These are phyloP conservation scores for Blepharisma undulans DNA, from an alignment of 169 alveolate genomes.

Conservation along the genomic window DNA sequence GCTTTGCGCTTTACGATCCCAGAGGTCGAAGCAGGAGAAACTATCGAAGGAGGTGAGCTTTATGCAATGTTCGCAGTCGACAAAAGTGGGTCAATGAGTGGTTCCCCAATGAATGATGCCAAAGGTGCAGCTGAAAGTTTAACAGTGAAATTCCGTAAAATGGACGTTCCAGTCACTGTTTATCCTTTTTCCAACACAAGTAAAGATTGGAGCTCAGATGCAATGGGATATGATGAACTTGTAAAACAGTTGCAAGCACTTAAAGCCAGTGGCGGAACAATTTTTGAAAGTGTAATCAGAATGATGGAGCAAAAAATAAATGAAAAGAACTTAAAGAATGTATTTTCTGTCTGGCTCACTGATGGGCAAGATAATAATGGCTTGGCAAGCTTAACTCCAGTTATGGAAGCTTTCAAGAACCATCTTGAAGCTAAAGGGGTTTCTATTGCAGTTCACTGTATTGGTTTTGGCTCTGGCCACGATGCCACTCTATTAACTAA, in stretches of 20 bases:
- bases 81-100: constrained; percentile 40
- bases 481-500: constrained; percentile 33
- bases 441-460: constrained; percentile 17
- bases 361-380: constrained; percentile 28
- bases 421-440: not conserved
- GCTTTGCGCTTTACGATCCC: constrained; percentile 12
- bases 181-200: not conserved
- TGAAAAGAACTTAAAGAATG: constrained; percentile 13
- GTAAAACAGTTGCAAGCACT: not conserved
- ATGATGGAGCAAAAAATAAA: not conserved
- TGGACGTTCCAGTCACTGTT: constrained; percentile 31
- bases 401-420: not conserved
- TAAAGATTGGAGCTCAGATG: not conserved
- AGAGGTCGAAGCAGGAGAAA: not conserved
- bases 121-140: constrained; percentile 18
- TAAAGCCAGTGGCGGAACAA: constrained; percentile 31
- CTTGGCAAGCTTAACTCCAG: not conserved
- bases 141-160: not conserved
- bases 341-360: constrained; percentile 31
- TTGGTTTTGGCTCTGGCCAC: constrained; percentile 12
- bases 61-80: constrained; percentile 33
- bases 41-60: not conserved
- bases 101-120: constrained; percentile 31
- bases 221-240: not conserved
- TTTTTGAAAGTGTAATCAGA: not conserved